Conservation (phyloP, 768 basidiomycete species). For the Trametes punicea region DNA sequence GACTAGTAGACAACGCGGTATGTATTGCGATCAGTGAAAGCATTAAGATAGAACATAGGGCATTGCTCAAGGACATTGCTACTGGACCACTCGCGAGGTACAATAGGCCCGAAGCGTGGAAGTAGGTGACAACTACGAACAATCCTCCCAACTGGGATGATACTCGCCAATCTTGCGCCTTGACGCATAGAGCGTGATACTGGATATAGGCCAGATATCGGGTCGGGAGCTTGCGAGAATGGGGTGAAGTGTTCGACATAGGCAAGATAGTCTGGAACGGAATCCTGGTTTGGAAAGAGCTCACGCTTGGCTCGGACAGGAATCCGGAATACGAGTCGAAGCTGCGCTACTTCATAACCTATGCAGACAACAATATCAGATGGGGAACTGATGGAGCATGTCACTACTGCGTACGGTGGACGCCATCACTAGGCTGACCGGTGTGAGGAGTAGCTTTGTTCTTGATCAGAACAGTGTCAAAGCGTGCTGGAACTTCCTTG, state of each 20-base stretch:
- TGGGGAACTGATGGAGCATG: too few species aligned
- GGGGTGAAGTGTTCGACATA: conserved; percentile 5
- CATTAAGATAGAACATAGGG: conserved; percentile 31
- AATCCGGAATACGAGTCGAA: not conserved
- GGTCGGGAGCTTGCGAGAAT: conserved; percentile 20
- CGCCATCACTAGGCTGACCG: too few species aligned
- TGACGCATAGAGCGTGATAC: conserved; percentile 12
- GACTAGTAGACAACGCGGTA: conserved; percentile 22
- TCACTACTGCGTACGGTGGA: too few species aligned
- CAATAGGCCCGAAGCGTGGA: conserved; percentile 32
- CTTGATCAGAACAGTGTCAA: conserved; percentile 40
- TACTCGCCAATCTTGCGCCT: conserved; percentile 14
- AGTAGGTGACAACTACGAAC: conserved; percentile 30
- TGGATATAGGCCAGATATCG: conserved; percentile 25
- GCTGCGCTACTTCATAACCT: too few species aligned
- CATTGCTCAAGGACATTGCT: conserved; percentile 32
- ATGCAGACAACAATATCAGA: too few species aligned
- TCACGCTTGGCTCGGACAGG: not conserved
- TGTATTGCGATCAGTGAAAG: conserved; percentile 28
- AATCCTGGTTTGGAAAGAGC: not conserved
- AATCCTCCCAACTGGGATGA: conserved; percentile 27
- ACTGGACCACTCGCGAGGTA: conserved; percentile 30
- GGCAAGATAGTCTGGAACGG: not conserved
- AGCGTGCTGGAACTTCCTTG: conserved; percentile 27
- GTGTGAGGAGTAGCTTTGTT: not conserved